These are phyloP conservation scores for Kwoniella newhampshirensis DNA, from an alignment of 768 basidiomycete genomes.

Conservation along the genomic window DNA sequence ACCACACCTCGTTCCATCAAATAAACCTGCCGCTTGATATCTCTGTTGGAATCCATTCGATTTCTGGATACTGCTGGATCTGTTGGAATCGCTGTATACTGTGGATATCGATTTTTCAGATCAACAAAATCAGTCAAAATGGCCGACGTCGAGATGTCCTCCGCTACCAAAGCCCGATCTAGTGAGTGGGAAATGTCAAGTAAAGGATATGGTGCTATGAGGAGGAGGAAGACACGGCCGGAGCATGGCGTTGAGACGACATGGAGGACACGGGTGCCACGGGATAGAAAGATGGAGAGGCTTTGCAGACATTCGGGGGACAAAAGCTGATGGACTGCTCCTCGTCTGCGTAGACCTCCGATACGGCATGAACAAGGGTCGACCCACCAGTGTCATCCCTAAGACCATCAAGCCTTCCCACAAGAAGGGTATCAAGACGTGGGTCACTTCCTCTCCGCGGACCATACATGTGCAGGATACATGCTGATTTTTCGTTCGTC, in stretches of 20 bases:
- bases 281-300: not conserved
- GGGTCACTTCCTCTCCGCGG: slow-evolving; percentile 16
- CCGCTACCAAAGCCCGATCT: slow-evolving; percentile 38
- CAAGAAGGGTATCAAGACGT: slow-evolving; percentile 84
- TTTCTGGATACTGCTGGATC: not conserved
- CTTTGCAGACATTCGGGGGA: not conserved
- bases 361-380: slow-evolving; percentile 80
- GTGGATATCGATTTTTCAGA: not conserved
- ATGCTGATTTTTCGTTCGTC: not conserved
- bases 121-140: slow-evolving; percentile 36
- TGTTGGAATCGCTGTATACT: slow-evolving; percentile 1
- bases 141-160: slow-evolving; percentile 51
- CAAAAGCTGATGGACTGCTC: slow-evolving; percentile 12
- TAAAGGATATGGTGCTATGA: not conserved
- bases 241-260: not conserved
- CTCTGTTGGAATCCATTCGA: not conserved
- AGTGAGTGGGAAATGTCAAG: slow-evolving; percentile 30
- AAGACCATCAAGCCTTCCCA: slow-evolving; percentile 75
- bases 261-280: not conserved
- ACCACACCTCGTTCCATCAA: not conserved
- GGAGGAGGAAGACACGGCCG: slow-evolving; percentile 1
- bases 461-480: not conserved
- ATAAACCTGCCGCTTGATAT: not conserved
- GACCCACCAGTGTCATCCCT: slow-evolving; percentile 79
- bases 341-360: slow-evolving; percentile 65